phyloP scores from a whole-genome alignment of 1,139 yeast genomes.

The Taphrina flavorubra region DNA sequence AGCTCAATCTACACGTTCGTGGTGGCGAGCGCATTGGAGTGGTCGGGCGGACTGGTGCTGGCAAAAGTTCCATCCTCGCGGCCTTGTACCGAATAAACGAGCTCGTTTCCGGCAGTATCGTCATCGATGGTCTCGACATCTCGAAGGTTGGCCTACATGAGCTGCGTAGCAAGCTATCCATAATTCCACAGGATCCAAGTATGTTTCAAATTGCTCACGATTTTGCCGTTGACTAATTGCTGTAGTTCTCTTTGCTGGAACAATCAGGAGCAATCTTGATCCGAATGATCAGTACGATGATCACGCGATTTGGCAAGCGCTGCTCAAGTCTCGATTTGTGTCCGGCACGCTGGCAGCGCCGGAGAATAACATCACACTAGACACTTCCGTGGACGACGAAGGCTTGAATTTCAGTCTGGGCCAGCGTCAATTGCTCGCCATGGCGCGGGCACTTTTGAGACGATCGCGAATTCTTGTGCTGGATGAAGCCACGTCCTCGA shows the following conservation, averaged over 20 bases:
- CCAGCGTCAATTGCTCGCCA: constrained; percentile 74
- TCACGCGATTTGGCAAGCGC: constrained; percentile 62
- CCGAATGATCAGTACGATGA: constrained; percentile 65
- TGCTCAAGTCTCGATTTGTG: constrained; percentile 61
- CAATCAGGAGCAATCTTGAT: constrained; percentile 69
- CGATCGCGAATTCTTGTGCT: constrained; percentile 68
- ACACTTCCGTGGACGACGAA: constrained; percentile 70
- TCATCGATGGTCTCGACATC: constrained; percentile 67
- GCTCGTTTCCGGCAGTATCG: constrained; percentile 59
- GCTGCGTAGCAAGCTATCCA: constrained; percentile 66
- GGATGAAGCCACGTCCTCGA: constrained; percentile 85
- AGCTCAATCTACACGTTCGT: constrained; percentile 57
- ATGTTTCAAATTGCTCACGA: not conserved
- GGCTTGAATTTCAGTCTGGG: constrained; percentile 79
- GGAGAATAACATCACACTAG: constrained; percentile 59
- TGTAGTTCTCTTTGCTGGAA: constrained; percentile 65
- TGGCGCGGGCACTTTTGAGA: constrained; percentile 79
- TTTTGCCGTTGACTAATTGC: not conserved
- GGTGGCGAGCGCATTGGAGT: constrained; percentile 71
- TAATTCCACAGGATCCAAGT: constrained; percentile 77
- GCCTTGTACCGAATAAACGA: constrained; percentile 69
- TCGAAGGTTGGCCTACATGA: constrained; percentile 62
- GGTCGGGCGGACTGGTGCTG: constrained; percentile 83
- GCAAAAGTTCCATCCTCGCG: constrained; percentile 71
- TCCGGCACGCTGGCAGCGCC: constrained; percentile 42